A percentile compares a stretch with the other conserved stretches of the same genome.
Conservation (phyloP, 164 flowering plant species). For the Protea cynaroides region DNA sequence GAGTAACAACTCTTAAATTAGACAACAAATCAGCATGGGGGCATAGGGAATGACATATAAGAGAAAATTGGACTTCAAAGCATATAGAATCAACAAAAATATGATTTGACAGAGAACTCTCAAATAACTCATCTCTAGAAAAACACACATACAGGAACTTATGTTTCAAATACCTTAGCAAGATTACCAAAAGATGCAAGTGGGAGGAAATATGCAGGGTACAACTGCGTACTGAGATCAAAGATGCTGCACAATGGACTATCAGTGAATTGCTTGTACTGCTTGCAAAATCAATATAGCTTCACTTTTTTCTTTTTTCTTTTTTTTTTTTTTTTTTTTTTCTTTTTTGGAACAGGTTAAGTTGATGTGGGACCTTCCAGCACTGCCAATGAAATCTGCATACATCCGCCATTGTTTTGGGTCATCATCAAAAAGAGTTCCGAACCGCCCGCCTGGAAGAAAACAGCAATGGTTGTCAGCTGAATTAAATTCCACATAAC, state of each 20-base stretch:
- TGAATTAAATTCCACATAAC: slow-evolving; percentile 15
- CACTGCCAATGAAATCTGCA: slow-evolving; percentile 97
- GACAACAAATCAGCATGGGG: background rate
- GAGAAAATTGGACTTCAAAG: background rate
- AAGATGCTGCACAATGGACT: slow-evolving; percentile 65
- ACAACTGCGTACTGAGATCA: slow-evolving; percentile 76
- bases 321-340: background rate
- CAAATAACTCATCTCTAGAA: background rate
- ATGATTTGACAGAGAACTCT: background rate
- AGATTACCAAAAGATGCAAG: slow-evolving; percentile 94
- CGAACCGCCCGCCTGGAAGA: slow-evolving; percentile 83
- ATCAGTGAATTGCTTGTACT: slow-evolving; percentile 2
- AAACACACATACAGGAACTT: background rate
- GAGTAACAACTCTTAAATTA: background rate
- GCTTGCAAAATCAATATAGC: slow-evolving; percentile 4
- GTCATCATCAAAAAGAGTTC: slow-evolving; percentile 88
- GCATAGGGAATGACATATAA: too few species aligned
- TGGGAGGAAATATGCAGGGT: slow-evolving; percentile 77
- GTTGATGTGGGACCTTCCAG: slow-evolving; percentile 61
- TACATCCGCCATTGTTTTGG: slow-evolving; percentile 98
- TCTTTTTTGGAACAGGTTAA: slow-evolving; percentile 7
- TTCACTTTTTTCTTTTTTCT: background rate
- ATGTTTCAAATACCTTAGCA: slow-evolving; percentile 53
- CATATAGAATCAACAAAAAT: background rate
- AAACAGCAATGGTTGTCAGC: slow-evolving; percentile 23